Percentiles rank a stretch among this genome's conserved stretches.
Evolutionary conservation across 2,329 filamentous ascomycete genomes (phyloP).

Genomic region (Trichoderma arundinaceum): DNA sequence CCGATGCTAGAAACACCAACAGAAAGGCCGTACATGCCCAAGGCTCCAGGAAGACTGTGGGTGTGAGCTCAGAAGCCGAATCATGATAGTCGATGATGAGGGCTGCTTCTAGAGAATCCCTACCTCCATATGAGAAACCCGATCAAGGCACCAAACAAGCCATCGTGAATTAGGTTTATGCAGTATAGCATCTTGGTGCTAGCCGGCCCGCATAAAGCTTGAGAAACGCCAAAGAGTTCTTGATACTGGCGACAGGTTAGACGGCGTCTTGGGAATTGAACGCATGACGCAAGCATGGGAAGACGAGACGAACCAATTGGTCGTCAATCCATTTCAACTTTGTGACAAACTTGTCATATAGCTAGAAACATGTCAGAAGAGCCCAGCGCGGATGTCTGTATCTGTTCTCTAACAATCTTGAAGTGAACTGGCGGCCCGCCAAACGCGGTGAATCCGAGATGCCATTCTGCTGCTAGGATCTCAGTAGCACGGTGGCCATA

Average conservation of each 20-base stretch:
- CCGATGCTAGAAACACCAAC: conserved; percentile 67
- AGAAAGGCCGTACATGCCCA: conserved; percentile 72
- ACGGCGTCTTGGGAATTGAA: too few species aligned
- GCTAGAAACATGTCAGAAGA: conserved; percentile 40
- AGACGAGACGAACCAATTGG: conserved; percentile 56
- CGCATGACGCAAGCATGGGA: too few species aligned
- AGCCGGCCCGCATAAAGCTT: conserved; percentile 69
- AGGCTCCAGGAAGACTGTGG: conserved; percentile 66
- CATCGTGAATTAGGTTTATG: conserved; percentile 67
- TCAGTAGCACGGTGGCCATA: conserved; percentile 4
- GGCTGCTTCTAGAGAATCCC: conserved; percentile 21
- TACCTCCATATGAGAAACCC: conserved; percentile 70
- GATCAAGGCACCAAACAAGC: conserved; percentile 61
- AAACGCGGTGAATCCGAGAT: conserved; percentile 67
- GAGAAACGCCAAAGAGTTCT: conserved; percentile 72
- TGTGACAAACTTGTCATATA: conserved; percentile 66
- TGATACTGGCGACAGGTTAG: conserved; percentile 58
- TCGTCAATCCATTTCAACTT: conserved; percentile 70
- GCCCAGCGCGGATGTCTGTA: not conserved
- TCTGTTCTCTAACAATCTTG: conserved; percentile 54
- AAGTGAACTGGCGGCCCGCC: conserved; percentile 74
- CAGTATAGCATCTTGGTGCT: conserved; percentile 76
- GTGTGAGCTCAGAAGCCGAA: not conserved
- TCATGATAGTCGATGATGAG: too few species aligned
- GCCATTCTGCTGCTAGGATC: conserved; percentile 52